Evolutionary conservation across 148 eudicot species (phyloP), one percentile per base, ranked within the genome.

Genomic region (Rhododendron ovatum): DNA sequence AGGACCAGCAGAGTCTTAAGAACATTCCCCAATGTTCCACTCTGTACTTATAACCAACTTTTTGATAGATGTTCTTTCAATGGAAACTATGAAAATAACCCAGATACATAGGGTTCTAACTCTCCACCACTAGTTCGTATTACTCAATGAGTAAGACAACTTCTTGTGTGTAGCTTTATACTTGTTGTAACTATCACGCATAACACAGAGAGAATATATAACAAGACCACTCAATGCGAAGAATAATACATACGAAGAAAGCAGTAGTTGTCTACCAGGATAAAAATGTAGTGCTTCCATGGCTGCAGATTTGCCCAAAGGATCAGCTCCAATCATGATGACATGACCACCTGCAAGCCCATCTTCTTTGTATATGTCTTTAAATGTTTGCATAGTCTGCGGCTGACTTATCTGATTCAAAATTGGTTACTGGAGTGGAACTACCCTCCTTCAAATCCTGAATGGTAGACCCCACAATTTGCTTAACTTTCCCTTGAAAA

Each of bases 381-480:
- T 45, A 0, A 7, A 93, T 83, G 82, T 87, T 90, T 39, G 98
- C 98, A 96, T 90, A 94, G 57, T 94, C 94, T 57, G 92, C 94
- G 14, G 98, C 94, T n/a, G 95, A 92, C 87, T 92, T 93, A 88
- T 95, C 98, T 12, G 96, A 94, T 89, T 92, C 98, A 67, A 93
- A 96, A 87, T 96, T 96, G 39, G 98, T 96, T 35, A 94, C 88
- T 10, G 89, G 85, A 78, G 87, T 90, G 61, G 91, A 85, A 76
- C 84, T 88, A 75, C 86, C 91, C 78, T 90, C 94, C 69, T 92
- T 88, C 67, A 87, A 89, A 94, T 96, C 98, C 82, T 84, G 85
- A 77, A 95, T 94, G 50, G 98, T 95, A 47, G 98, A 96, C 67
- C 98, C 98, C 79, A 96, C 98, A 89, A 95, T 95, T 91, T 95